Evolutionary conservation across 441 rosid species (phyloP), one percentile per base, ranked within the genome.

Genomic region (Kokia cookei): DNA sequence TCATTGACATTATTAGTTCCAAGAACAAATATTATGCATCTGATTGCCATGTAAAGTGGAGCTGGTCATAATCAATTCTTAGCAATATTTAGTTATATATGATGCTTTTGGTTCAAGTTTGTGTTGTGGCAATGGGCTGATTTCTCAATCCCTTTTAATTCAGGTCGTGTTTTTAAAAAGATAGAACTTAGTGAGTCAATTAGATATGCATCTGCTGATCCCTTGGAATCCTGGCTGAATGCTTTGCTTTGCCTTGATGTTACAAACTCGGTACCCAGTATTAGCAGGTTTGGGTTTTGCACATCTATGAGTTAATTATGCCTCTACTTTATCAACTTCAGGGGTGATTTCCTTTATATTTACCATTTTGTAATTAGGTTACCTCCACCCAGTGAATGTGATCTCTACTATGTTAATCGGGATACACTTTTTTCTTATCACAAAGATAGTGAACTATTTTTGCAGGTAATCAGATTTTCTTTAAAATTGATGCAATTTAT

Each of bases 201-300:
- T 65, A 88, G 99, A 92, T 94, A 96, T 80, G 89, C 92, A 65
- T 86, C 94, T 76, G 93, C 85, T 69, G 99, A 96, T 84, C 98
- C 97, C 26, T 87, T 96, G 77, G 99, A 96, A 79, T 91, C 93
- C 74, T 96, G 99, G 99, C 97, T 94, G 59, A 89, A 94, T 77
- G 84, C 80, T 70, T 86, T 96, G 72, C 99, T 96, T 17, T 96
- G 99, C 85, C 89, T 94, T 77, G 97, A 96, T 81, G 97, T 86
- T 77, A 77, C 96, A 43, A 89, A 87, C 78, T 80, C 73, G 54
- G 82, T 94, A 65, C 98, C 99, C 43, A 86, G 82, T 66, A 86
- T 92, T 75, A 79, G 82, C 85, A 88, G 97, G 91, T 91, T 55
- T 66, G 85, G 71, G 17, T 74, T 69, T 63, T 53, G 24, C 48